Evolutionary conservation across 2,329 filamentous ascomycete species (phyloP).

Genomic region (Eurotiales sp.): DNA sequence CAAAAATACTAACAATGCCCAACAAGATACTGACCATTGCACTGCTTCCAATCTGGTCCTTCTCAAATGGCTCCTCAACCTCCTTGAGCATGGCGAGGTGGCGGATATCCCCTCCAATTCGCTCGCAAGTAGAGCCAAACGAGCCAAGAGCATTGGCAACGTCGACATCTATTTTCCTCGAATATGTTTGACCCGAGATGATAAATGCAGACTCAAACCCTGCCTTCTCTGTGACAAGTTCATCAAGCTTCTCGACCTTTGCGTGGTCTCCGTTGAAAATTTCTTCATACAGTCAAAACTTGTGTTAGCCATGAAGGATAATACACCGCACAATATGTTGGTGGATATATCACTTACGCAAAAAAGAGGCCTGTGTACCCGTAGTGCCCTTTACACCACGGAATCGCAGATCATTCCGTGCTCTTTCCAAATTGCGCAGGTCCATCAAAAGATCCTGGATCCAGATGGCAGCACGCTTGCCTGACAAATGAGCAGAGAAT

Average conservation of each 20-base stretch:
- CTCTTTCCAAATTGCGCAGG: conserved; percentile 67
- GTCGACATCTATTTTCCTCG: conserved; percentile 75
- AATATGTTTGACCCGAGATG: conserved; percentile 70
- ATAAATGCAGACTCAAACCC: conserved; percentile 59
- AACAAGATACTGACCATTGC: conserved; percentile 54
- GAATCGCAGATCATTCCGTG: conserved; percentile 66
- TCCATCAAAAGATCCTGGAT: conserved; percentile 73
- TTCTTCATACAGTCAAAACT: too few species aligned
- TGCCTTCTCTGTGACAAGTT: conserved; percentile 63
- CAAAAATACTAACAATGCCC: too few species aligned
- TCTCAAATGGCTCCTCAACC: conserved; percentile 79
- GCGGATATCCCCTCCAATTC: conserved; percentile 65
- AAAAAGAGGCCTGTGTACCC: conserved; percentile 65
- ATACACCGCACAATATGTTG: too few species aligned
- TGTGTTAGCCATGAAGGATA: too few species aligned
- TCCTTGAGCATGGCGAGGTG: conserved; percentile 75
- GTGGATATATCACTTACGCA: too few species aligned
- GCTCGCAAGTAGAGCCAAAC: conserved; percentile 73
- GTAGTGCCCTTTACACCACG: conserved; percentile 72
- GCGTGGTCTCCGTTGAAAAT: conserved; percentile 60
- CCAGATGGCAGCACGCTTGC: conserved; percentile 65
- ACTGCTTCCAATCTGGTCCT: conserved; percentile 68
- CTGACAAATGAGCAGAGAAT: too few species aligned
- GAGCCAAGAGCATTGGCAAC: conserved; percentile 77
- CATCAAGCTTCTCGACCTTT: conserved; percentile 61